Evolutionary conservation across 1,284 basidiomycete genomes (phyloP), one percentile per base, ranked within the genome.

Genomic region (Moesziomyces aphidis): DNA sequence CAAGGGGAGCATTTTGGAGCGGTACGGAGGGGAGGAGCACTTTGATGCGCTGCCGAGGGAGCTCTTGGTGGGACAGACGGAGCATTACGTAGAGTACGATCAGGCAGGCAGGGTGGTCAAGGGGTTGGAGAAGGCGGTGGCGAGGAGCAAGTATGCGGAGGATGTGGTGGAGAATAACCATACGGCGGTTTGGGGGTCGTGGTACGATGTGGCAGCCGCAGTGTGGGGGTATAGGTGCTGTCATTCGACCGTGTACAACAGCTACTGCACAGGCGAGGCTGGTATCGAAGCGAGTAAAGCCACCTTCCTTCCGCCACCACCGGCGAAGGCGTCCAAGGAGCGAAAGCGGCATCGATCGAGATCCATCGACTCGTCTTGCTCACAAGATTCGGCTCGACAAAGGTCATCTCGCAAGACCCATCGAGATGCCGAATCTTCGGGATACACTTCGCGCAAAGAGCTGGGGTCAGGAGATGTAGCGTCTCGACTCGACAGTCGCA

Each of bases 81-180:
- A 99, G 85, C 90, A 95, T 70, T 99, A 99, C 76, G 93, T 98
- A 50, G 97, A 99, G 86, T 99, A 98, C 86, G 96, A 94, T 60
- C 88, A 94, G 64, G 90, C 93, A 5, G 97, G 97, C 23, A 91
- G 93, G 83, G 88, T 98, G 58, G 89, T 98, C 78, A 95, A 93
- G 86, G 96, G 97, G n/a, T 89, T 90, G 72, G 95, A 97, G 86
- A 89, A 90, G 56, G 92, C 90, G 0, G 93, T 92, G 85, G 89
- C 90, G 17, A 89, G 89, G 79, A 95, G 93, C 45, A 97, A 97
- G 85, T 99, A 98, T 86, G 90, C 72, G 26, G 75, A 76, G 21
- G 77, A 70, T 23, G 93, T 95, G n/a, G 90, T 89, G 79, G 88
- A 92, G 80, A 95, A 95, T 86, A 99, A 99, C 83, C 97, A 99